These are phyloP conservation scores for Primulina eburnea DNA, from an alignment of 257 asterid genomes.

Conservation along the genomic window DNA sequence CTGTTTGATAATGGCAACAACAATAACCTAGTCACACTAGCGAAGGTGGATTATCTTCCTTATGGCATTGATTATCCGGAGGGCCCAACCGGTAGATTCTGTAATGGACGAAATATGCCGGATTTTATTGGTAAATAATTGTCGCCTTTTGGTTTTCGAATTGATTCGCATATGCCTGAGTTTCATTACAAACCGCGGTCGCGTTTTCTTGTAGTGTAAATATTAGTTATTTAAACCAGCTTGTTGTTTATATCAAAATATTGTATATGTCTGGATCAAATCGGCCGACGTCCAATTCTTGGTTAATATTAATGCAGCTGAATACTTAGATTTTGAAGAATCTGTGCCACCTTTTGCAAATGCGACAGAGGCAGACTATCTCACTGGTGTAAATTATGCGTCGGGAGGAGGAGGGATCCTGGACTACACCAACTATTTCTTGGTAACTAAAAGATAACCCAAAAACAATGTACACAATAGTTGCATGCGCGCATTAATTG, in stretches of 20 bases:
- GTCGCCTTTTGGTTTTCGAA: not conserved
- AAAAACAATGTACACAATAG: too few species aligned
- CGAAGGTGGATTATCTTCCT: conserved; percentile 32
- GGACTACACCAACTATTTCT: not conserved
- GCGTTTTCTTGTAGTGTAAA: too few species aligned
- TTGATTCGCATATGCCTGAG: not conserved
- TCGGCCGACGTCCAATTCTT: not conserved
- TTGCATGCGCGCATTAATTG: too few species aligned
- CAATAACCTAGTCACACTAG: conserved; percentile 21
- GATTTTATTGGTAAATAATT: conserved; percentile 29
- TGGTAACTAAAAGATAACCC: not conserved
- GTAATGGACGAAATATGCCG: conserved; percentile 30
- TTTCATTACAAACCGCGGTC: too few species aligned
- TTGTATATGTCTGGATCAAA: too few species aligned
- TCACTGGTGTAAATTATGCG: not conserved
- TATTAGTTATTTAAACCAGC: too few species aligned
- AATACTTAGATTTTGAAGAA: not conserved
- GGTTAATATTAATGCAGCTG: not conserved
- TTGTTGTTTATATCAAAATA: too few species aligned
- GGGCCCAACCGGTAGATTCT: conserved; percentile 39
- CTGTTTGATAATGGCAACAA: conserved; percentile 38
- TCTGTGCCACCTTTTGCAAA: not conserved
- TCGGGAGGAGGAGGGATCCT: not conserved
- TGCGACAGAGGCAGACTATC: not conserved
- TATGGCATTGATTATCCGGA: conserved; percentile 35